Evolutionary conservation across 1,139 yeast genomes (phyloP).

Genomic region (Pichia sp.): DNA sequence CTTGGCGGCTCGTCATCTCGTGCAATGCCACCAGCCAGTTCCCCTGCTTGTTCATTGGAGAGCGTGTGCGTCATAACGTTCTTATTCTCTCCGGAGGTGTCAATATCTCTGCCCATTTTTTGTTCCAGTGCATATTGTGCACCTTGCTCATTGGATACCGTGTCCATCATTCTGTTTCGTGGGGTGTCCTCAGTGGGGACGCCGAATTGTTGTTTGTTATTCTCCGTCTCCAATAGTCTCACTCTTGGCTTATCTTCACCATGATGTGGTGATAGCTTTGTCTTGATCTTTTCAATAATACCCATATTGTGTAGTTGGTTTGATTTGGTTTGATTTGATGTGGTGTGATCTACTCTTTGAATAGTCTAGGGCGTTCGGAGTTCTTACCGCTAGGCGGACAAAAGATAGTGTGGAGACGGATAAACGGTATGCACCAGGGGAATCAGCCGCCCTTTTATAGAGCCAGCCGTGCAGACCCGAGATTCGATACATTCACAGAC

Average conservation of each 20-base stretch:
- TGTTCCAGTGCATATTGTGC: conserved; percentile 3
- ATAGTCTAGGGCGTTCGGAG: too few relatives aligned
- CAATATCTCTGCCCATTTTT: background rate
- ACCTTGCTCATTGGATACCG: conserved; percentile 13
- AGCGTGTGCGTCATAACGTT: conserved; percentile 8
- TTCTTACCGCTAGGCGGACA: too few relatives aligned
- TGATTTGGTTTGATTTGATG: too few relatives aligned
- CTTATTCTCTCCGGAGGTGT: conserved; percentile 1
- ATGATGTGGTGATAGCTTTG: conserved; percentile 4
- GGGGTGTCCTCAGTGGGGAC: conserved; percentile 9
- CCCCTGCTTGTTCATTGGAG: conserved; percentile 8
- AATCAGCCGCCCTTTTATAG: too few relatives aligned
- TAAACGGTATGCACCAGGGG: too few relatives aligned
- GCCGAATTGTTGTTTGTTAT: conserved; percentile 12
- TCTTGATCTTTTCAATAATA: conserved; percentile 7
- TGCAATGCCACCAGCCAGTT: conserved; percentile 3
- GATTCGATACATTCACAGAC: too few relatives aligned
- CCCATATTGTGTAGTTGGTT: too few relatives aligned
- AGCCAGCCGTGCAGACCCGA: too few relatives aligned
- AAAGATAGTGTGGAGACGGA: too few relatives aligned
- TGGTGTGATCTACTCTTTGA: too few relatives aligned
- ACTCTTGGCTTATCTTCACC: conserved; percentile 4
- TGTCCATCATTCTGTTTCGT: conserved; percentile 14
- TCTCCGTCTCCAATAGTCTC: conserved; percentile 11
- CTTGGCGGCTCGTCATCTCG: conserved; percentile 3